A percentile compares a stretch with the other conserved stretches of the same genome.
Conservation (phyloP, 192 early-diverging fungal genomes). For the Spizellomyces punctatus region DNA sequence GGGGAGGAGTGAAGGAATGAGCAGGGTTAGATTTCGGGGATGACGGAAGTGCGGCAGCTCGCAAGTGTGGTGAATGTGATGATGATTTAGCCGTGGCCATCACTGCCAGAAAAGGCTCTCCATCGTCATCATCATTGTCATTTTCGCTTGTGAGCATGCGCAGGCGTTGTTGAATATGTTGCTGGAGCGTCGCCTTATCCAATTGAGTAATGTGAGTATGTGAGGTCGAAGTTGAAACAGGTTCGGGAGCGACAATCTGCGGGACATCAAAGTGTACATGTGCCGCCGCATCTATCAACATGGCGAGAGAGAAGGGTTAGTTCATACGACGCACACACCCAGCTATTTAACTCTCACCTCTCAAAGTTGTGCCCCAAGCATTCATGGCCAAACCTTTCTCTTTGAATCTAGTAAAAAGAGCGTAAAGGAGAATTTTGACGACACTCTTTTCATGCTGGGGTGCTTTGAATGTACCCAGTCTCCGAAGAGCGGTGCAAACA, state of each 20-base stretch:
- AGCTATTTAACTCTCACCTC: not conserved
- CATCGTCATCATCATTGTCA: not conserved
- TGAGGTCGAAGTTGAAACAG: not conserved
- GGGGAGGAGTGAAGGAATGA: constrained; percentile 11
- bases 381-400: not conserved
- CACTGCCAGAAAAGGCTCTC: constrained; percentile 9
- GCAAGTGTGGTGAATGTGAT: not conserved
- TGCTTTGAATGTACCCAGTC: constrained; percentile 62
- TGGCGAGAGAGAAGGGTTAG: not conserved
- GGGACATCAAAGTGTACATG: not conserved
- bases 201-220: not conserved
- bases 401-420: constrained; percentile 11
- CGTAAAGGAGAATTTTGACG: constrained; percentile 54
- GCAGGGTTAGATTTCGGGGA: constrained; percentile 6
- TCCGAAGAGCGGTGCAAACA: constrained; percentile 55
- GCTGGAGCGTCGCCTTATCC: constrained; percentile 15
- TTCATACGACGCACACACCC: not conserved
- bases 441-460: constrained; percentile 67
- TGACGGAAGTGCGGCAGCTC: not conserved
- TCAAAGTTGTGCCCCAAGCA: not conserved
- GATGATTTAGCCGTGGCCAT: not conserved
- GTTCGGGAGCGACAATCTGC: not conserved
- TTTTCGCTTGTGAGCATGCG: constrained; percentile 4
- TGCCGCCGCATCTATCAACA: too few relatives aligned
- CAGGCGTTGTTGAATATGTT: constrained; percentile 11